Evolutionary conservation across 1,284 basidiomycete genomes (phyloP), one percentile per base, ranked within the genome.

Genomic region (Rhodotorula sp.): DNA sequence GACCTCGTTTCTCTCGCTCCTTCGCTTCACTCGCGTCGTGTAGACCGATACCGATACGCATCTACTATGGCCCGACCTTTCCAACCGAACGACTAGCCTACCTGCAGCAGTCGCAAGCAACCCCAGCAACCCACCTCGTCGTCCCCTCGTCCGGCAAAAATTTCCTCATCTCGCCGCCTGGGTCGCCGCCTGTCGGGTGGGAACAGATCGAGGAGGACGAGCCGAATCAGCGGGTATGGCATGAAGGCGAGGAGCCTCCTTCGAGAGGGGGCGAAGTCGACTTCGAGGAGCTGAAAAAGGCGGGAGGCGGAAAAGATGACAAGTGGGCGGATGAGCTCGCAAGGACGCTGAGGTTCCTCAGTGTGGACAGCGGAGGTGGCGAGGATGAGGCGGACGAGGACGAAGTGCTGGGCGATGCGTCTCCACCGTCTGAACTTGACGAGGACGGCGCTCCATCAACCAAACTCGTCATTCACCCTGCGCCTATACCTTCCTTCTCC

Each of bases 181-280:
- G 95, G n/a, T 94, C 92, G 0, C 95, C 96, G 0, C 95, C 95
- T 0, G 88, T 96, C 3, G 95, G 95, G 1, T 99, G 95, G 95
- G 93, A 96, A 78, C 92, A 87, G 40, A 87, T 94, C 69, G 83
- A 83, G 54, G 96, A 99, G 81, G 94, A 95, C 28, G 92, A 92
- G 10, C 95, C 96, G 0, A 99, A 99, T 79, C 80, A 83, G 10
- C 82, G 87, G 8, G 90, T 94, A 8, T 85, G 98, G 34, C 95
- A 98, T 78, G 26, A 52, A 1, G 60, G 51, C 51, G 60, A 61
- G 26, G 51, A 31, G 37, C 51, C 51, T 86, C 98, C 73, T 82
- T 95, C 51, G 81, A 81, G 62, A 34, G 52, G 30, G 28, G 52
- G 54, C 54, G 59, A 53, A n/a, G 57, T 64, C 48, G 75, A 79